A percentile compares a stretch with the other conserved stretches of the same genome.
These are phyloP conservation scores for Populus simonii DNA, from an alignment of 345 rosid species.

Conservation along the genomic window DNA sequence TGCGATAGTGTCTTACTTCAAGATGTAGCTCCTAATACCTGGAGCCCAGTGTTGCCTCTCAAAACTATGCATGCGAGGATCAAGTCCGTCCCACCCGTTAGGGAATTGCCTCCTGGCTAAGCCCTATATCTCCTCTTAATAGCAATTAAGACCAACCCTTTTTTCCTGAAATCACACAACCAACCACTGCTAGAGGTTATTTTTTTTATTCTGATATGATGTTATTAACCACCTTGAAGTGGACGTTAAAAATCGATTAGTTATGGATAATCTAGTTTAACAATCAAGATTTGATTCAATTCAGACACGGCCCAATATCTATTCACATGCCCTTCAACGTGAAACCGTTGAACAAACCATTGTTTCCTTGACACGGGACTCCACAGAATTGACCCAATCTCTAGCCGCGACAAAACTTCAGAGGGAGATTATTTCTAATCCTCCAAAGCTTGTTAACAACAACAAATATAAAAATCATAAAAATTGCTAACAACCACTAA, in stretches of 20 bases:
- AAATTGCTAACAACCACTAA: neutral
- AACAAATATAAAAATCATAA: conserved; percentile 1
- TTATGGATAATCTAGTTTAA: neutral
- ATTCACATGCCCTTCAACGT: conserved; percentile 29
- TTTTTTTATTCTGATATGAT: neutral
- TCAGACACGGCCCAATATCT: conserved; percentile 5
- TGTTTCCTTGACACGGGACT: conserved; percentile 13
- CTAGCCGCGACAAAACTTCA: neutral
- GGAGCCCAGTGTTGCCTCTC: neutral
- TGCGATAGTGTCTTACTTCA: neutral
- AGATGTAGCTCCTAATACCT: neutral
- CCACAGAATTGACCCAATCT: neutral
- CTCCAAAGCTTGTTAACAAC: neutral
- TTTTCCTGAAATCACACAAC: neutral
- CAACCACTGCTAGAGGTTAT: neutral
- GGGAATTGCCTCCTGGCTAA: conserved; percentile 6
- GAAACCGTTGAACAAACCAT: conserved; percentile 20
- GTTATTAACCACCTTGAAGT: neutral
- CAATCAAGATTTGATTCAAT: neutral
- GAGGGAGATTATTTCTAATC: neutral
- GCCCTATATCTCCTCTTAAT: neutral
- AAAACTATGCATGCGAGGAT: neutral
- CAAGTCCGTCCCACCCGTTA: conserved; percentile 9
- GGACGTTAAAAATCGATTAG: neutral
- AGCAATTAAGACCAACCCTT: neutral